These are phyloP conservation scores for Cucurbita moschata DNA, from an alignment of 306 rosid genomes.

Conservation along the genomic window DNA sequence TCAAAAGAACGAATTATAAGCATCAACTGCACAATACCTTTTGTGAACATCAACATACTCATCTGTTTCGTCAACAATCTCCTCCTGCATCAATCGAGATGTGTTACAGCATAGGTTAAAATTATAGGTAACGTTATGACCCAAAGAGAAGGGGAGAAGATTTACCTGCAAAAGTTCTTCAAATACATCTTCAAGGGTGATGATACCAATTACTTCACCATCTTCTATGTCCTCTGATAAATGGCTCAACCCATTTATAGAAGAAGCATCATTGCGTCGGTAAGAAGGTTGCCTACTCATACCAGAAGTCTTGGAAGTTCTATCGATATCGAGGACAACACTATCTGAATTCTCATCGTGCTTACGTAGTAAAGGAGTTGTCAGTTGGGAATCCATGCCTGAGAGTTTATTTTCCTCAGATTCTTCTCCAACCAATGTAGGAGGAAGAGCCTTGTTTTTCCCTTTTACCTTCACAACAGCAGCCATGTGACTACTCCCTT, in stretches of 20 bases:
- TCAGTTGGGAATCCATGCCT: constrained; percentile 32
- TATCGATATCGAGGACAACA: constrained; percentile 57
- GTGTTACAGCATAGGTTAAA: not conserved
- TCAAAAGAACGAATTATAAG: constrained; percentile 1
- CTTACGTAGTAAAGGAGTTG: constrained; percentile 55
- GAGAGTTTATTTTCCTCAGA: constrained; percentile 19
- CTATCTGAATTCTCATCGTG: constrained; percentile 23
- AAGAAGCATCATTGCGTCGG: constrained; percentile 19
- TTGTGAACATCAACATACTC: constrained; percentile 94
- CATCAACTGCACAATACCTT: constrained; percentile 30
- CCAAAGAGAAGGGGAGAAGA: not conserved
- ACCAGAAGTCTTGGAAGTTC: constrained; percentile 26
- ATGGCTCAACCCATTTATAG: constrained; percentile 22
- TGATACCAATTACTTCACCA: constrained; percentile 89
- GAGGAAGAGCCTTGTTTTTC: constrained; percentile 30
- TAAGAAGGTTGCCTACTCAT: constrained; percentile 18
- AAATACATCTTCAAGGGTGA: constrained; percentile 93
- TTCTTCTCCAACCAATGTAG: constrained; percentile 35
- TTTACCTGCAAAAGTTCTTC: constrained; percentile 95
- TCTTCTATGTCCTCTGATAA: constrained; percentile 57
- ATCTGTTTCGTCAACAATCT: constrained; percentile 95
- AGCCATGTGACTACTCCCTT: constrained; percentile 98
- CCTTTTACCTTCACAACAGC: constrained; percentile 72
- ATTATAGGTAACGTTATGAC: not conserved
- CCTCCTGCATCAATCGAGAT: constrained; percentile 47